phyloP scores from a whole-genome alignment of 169 alveolate species.

The Cyclospora cayetanensis region DNA sequence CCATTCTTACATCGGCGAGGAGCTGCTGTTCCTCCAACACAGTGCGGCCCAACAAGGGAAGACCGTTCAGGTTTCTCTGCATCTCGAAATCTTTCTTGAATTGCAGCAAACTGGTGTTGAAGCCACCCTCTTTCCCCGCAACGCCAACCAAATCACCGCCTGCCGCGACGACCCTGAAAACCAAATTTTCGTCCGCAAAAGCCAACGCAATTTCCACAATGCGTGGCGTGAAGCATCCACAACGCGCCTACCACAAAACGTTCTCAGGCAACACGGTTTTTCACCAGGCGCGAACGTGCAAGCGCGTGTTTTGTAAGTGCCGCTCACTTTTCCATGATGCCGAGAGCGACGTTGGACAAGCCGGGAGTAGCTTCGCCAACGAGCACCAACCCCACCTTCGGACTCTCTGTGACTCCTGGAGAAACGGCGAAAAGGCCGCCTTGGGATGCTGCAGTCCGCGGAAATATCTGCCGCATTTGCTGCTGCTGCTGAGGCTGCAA shows the following conservation, averaged over 20 bases:
- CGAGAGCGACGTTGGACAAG: conserved; percentile 94
- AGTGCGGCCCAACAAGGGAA: conserved; percentile 44
- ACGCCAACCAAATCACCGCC: conserved; percentile 9
- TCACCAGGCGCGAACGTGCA: too few species aligned
- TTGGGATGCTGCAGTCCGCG: not conserved
- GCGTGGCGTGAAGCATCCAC: too few species aligned
- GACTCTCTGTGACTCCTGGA: not conserved
- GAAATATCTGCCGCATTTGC: not conserved
- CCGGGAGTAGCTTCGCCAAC: conserved; percentile 97
- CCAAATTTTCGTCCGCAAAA: too few species aligned
- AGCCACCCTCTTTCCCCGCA: not conserved
- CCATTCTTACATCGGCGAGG: not conserved
- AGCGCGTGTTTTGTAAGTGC: not conserved
- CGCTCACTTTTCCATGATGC: conserved; percentile 79
- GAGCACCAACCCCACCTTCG: conserved; percentile 90
- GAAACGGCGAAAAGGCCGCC: not conserved
- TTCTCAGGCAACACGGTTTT: too few species aligned
- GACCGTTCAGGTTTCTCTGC: not conserved
- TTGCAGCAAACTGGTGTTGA: not conserved
- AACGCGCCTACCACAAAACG: too few species aligned
- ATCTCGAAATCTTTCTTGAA: not conserved
- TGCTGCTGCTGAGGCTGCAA: not conserved
- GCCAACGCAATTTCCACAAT: too few species aligned
- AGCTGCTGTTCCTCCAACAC: conserved; percentile 20
- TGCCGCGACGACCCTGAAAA: not conserved